Evolutionary conservation across 2,329 filamentous ascomycete genomes (phyloP).

Genomic region (Paraphaeosphaeria sporulosa): DNA sequence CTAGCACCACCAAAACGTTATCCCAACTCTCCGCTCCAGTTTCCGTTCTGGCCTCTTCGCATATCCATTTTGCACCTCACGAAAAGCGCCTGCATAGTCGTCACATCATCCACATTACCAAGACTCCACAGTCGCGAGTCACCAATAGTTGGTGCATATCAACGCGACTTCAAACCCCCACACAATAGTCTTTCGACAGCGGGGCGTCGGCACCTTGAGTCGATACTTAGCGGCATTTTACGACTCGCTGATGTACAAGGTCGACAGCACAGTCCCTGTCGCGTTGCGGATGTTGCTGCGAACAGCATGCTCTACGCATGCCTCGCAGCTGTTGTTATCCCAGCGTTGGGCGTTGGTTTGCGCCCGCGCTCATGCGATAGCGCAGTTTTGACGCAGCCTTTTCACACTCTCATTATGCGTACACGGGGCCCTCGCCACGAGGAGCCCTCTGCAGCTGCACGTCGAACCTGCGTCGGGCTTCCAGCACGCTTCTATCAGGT

Average conservation of each 20-base stretch:
- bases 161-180: background rate
- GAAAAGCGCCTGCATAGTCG: too few species aligned
- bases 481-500: too few species aligned
- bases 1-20: background rate
- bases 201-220: background rate
- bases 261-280: background rate
- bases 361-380: too few species aligned
- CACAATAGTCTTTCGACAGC: background rate
- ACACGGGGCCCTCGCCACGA: too few species aligned
- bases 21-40: background rate
- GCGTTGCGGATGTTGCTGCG: background rate
- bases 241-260: background rate
- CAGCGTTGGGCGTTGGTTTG: background rate
- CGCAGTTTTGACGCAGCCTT: too few species aligned
- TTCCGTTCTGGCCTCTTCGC: background rate
- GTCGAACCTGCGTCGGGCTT: too few species aligned
- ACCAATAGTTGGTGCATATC: too few species aligned
- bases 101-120: too few species aligned
- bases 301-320: background rate
- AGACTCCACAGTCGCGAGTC: too few species aligned
- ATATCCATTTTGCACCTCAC: background rate
- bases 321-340: background rate
- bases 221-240: background rate
- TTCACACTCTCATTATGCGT: too few species aligned
- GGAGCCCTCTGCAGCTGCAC: too few species aligned